Conservation (phyloP, 805 yeast species). For the Wickerhamomyces bisporus region DNA sequence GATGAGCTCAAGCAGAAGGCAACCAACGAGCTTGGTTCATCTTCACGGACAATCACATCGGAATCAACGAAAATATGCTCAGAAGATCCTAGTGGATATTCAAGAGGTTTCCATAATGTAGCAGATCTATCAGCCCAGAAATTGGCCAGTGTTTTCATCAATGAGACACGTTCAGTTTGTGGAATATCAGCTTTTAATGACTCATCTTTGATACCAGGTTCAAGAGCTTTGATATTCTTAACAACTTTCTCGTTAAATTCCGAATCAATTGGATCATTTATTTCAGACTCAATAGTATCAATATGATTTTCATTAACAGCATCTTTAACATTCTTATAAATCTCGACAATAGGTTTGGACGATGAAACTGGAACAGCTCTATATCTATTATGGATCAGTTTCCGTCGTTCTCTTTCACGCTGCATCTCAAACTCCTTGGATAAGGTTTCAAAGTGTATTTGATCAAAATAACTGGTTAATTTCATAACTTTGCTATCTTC, state of each 20-base stretch:
- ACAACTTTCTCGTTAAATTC: conserved; percentile 1
- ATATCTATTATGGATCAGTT: conserved; percentile 53
- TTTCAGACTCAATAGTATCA: conserved; percentile 21
- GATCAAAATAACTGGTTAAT: conserved; percentile 62
- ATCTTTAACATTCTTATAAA: conserved; percentile 82
- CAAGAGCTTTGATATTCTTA: conserved; percentile 9
- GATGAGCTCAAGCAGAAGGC: conserved; percentile 86
- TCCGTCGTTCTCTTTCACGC: conserved; percentile 71
- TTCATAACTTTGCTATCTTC: conserved; percentile 50
- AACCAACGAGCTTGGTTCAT: conserved; percentile 91
- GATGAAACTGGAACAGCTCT: conserved; percentile 66
- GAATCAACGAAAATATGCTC: conserved; percentile 95
- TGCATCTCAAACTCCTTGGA: conserved; percentile 85
- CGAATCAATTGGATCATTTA: conserved; percentile 13
- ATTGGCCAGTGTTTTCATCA: conserved; percentile 77
- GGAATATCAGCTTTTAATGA: conserved; percentile 20
- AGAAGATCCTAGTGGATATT: conserved; percentile 68
- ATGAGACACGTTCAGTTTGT: conserved; percentile 65
- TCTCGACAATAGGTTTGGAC: conserved; percentile 85
- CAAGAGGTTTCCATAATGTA: conserved; percentile 88
- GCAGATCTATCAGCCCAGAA: conserved; percentile 99
- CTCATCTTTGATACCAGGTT: conserved; percentile 15
- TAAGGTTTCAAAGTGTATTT: conserved; percentile 71
- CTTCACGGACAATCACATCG: conserved; percentile 89
- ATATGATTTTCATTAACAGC: conserved; percentile 62